Base-by-base conservation (phyloP, 805 yeast genomes). In the Isabelozyma pseudorhagii region DNA sequence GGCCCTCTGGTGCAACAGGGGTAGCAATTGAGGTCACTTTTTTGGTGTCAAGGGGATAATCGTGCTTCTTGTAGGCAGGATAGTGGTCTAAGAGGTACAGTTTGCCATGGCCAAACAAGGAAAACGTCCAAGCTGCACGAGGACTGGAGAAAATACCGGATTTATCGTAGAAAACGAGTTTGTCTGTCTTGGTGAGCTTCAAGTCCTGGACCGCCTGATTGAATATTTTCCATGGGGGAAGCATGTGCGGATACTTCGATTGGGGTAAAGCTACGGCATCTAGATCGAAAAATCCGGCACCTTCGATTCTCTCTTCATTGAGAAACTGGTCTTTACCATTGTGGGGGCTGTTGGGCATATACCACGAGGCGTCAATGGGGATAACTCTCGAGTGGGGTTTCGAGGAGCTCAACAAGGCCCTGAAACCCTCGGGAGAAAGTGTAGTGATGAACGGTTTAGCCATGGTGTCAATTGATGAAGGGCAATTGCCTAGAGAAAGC, bases 331-430 rank as follows among this genome's bases (percentile, higher is more conserved):
- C 72, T 38, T 64, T 67, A 0, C 86, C 92, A 54, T 80, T 75
- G 42, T 80, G 74, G 9, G 85, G 84, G 39, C 70, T 73, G 60
- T 84, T 85, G 44, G 98, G 97, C 81, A 93, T 78, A 66, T 84
- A 90, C 97, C 98, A 94, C 0, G 97, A 84, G 4, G 96, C 83
- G 66, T 93, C 99, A 17, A 93, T 72, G 0, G 96, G 85, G 9
- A 86, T 61, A 10, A 70, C 68, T 39, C 71, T 47, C n/a, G 60
- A 48, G 3, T 47, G 44, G 3, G 55, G 50, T 10, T 29, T 14
- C 6, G 27, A 18, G 25, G 53, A 45, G 10, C 46, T 44, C 10
- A 51, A 36, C 38, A 51, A 44, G 13, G 46, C 46, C 27, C 46
- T 46, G 40, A 49, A 46, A 10, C 40, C 52, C n/a, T 31, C 40